Evolutionary conservation across 2,329 filamentous ascomycete species (phyloP).

Genomic region (Aspergillus felis): DNA sequence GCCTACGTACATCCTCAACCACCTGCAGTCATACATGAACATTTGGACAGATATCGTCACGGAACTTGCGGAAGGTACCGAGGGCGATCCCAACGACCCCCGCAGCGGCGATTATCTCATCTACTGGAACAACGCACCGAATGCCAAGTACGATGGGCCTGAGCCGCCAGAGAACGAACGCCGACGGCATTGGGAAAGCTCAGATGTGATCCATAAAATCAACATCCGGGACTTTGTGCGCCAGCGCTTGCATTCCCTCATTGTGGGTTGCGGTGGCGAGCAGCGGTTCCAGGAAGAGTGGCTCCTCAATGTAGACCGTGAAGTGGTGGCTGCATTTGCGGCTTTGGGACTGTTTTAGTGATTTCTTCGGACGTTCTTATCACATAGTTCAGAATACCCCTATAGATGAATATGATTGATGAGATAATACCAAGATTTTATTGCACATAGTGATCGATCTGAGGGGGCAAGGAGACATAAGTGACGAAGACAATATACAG

Average conservation of each 20-base stretch:
- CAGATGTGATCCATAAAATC: slow-evolving; percentile 41
- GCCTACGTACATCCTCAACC: slow-evolving; percentile 38
- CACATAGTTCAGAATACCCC: not conserved
- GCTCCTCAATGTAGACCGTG: slow-evolving; percentile 41
- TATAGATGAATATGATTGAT: not conserved
- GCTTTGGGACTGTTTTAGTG: slow-evolving; percentile 31
- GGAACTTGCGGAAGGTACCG: slow-evolving; percentile 41
- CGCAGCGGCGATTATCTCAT: slow-evolving; percentile 40
- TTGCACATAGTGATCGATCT: too few species aligned
- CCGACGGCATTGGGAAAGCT: slow-evolving; percentile 36
- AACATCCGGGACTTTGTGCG: slow-evolving; percentile 45
- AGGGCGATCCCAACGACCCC: slow-evolving; percentile 31
- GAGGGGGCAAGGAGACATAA: too few species aligned
- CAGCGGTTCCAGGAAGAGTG: slow-evolving; percentile 42
- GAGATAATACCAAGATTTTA: not conserved
- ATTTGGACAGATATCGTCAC: slow-evolving; percentile 46
- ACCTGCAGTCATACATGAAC: slow-evolving; percentile 45
- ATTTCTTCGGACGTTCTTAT: not conserved
- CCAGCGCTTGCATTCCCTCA: slow-evolving; percentile 37
- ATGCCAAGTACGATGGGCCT: slow-evolving; percentile 30
- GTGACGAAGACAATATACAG: too few species aligned
- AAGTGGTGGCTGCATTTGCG: slow-evolving; percentile 40
- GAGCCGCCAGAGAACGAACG: slow-evolving; percentile 41
- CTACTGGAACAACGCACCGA: slow-evolving; percentile 33
- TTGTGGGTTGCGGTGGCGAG: slow-evolving; percentile 38